Base-by-base conservation (phyloP, 176 grass and related monocot genomes). In the Rhynchospora tenuis region DNA sequence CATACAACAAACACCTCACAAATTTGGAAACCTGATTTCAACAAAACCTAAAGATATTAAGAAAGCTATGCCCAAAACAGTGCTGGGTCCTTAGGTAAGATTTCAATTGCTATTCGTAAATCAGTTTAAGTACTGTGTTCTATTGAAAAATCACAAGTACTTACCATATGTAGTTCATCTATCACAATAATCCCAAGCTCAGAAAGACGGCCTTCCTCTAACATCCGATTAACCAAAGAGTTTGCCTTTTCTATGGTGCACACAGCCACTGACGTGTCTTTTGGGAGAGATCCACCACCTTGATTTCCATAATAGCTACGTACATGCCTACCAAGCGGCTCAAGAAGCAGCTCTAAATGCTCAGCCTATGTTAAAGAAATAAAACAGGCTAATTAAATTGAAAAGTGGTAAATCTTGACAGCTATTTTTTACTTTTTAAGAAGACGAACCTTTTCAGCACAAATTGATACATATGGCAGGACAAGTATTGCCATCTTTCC, bases 121-220 rank as follows among this genome's bases (percentile, higher is more conserved):
- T 75, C 9, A 24, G 22, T 52, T 27, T 6, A 48, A 31, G 5
- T 14, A 9, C 59, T 26, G 20, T n/a, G 47, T 26, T 75, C 27
- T 15, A 73, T 28, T 75, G 20, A 20, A 75, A 75, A 75, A 28
- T 54, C 11, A 15, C 64, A 70, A 70, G 2, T 70, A 69, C 17
- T n/a, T 93, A 98, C 95, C 95, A 98, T 98, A 89, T 98, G 95
- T 88, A 98, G 92, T 88, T 98, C 95, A 79, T 98, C 95, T 85
- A 98, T 98, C 80, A 98, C 95, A 86, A 98, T 98, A 68, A 98
- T 92, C 72, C 95, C 92, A 83, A 98, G 92, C 89, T 98, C 95
- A 87, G 92, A 98, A 72, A 98, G 92, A 51, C 95, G 90, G 5
- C 92, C 88, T 81, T 98, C 95, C 79, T 98, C 95, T 83, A 98